A percentile compares a stretch with the other conserved stretches of the same genome.
phyloP scores from a whole-genome alignment of 2,329 filamentous ascomycete genomes.

The Cephalotrichum gorgonifer region DNA sequence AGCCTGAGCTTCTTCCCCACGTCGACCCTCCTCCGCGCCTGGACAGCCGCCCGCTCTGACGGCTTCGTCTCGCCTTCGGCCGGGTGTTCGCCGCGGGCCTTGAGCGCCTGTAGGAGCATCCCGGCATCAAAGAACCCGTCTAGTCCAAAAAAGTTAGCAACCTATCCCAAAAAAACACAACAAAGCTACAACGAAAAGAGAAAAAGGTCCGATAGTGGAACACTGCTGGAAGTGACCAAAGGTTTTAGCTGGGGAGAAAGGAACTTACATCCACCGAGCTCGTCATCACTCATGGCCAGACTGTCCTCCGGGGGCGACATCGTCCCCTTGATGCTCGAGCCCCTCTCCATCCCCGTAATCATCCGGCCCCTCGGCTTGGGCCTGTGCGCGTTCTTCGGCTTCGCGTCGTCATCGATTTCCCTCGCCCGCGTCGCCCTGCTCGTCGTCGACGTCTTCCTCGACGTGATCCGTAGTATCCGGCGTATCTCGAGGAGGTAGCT shows the following conservation, averaged over 20 bases:
- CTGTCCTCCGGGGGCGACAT: slow-evolving; percentile 60
- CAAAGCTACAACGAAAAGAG: not conserved
- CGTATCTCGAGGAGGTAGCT: slow-evolving; percentile 85
- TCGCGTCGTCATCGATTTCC: slow-evolving; percentile 34
- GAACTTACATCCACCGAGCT: slow-evolving; percentile 85
- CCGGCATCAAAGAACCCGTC: slow-evolving; percentile 97
- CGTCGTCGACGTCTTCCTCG: slow-evolving; percentile 27
- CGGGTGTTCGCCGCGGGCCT: slow-evolving; percentile 51
- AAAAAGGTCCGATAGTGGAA: not conserved
- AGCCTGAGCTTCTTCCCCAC: slow-evolving; percentile 66
- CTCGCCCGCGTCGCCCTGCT: slow-evolving; percentile 39
- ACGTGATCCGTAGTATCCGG: slow-evolving; percentile 65
- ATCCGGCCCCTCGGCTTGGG: slow-evolving; percentile 62
- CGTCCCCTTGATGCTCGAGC: slow-evolving; percentile 32
- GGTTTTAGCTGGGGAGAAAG: slow-evolving; percentile 5
- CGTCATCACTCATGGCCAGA: slow-evolving; percentile 66
- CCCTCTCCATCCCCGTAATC: slow-evolving; percentile 47
- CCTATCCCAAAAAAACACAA: slow-evolving; percentile 1
- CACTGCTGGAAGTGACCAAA: too few relatives aligned
- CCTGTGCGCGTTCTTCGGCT: slow-evolving; percentile 19
- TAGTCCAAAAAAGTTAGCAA: slow-evolving; percentile 29
- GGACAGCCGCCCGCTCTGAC: slow-evolving; percentile 49
- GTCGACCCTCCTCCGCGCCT: slow-evolving; percentile 49
- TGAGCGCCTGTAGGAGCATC: slow-evolving; percentile 83
- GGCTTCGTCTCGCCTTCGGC: slow-evolving; percentile 41